Conservation (phyloP, 306 rosid species). For the Dalbergia oliveri region DNA sequence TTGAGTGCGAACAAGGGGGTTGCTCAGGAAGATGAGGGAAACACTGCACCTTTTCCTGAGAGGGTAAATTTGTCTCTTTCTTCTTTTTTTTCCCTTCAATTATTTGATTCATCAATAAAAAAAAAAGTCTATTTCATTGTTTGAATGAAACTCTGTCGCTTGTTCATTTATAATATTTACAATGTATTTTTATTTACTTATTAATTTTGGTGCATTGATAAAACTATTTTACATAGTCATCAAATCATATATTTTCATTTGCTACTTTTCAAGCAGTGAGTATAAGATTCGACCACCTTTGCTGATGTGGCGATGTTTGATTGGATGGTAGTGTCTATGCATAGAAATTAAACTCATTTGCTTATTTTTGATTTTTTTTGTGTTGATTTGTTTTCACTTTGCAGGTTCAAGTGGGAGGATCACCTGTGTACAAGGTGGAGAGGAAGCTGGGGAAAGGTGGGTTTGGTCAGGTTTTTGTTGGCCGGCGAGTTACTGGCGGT, state of each 20-base stretch:
- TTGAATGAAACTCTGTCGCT: background rate
- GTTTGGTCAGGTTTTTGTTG: slow-evolving; percentile 96
- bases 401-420: slow-evolving; percentile 94
- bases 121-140: background rate
- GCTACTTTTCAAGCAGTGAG: too few species aligned
- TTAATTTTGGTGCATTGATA: too few species aligned
- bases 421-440: slow-evolving; percentile 81
- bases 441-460: slow-evolving; percentile 94
- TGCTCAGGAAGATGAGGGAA: slow-evolving; percentile 83
- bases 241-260: too few species aligned
- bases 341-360: too few species aligned
- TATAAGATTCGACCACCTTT: too few species aligned
- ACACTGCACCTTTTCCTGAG: slow-evolving; percentile 90
- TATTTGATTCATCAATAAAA: background rate
- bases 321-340: too few species aligned
- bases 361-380: background rate
- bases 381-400: background rate
- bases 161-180: background rate
- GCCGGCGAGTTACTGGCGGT: slow-evolving; percentile 81
- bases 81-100: background rate
- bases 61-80: slow-evolving; percentile 52
- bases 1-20: slow-evolving; percentile 86
- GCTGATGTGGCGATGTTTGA: too few species aligned
- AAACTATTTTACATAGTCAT: too few species aligned
- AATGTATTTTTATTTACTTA: too few species aligned